Evolutionary conservation across 2,329 filamentous ascomycete species (phyloP).

Genomic region (Penicillium sp.): DNA sequence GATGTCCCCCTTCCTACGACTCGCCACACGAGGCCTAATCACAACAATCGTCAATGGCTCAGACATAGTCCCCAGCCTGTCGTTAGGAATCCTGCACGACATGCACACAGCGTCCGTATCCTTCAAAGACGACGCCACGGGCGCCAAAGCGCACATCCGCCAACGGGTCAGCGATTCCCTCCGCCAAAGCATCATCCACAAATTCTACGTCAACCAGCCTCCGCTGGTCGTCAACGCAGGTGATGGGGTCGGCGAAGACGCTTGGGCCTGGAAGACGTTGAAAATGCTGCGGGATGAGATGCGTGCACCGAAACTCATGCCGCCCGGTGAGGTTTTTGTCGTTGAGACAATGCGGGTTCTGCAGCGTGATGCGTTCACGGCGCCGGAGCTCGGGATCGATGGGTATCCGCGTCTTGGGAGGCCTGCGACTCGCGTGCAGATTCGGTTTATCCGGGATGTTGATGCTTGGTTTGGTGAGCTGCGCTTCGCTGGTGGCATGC

Average conservation of each 20-base stretch:
- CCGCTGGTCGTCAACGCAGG: constrained; percentile 43
- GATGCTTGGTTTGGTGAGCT: constrained; percentile 68
- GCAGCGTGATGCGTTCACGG: constrained; percentile 62
- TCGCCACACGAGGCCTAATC: constrained; percentile 69
- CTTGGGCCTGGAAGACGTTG: constrained; percentile 67
- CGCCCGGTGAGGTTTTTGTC: constrained; percentile 72
- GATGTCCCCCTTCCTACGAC: constrained; percentile 66
- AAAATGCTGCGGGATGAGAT: constrained; percentile 65
- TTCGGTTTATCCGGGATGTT: constrained; percentile 69
- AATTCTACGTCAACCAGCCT: constrained; percentile 55
- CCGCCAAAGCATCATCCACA: constrained; percentile 58
- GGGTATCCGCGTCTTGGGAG: constrained; percentile 52
- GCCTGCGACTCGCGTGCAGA: constrained; percentile 65
- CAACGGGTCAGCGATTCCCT: constrained; percentile 65
- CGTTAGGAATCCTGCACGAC: constrained; percentile 70
- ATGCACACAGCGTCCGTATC: constrained; percentile 69
- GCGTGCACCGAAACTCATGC: constrained; percentile 66
- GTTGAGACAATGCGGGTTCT: constrained; percentile 67
- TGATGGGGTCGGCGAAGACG: constrained; percentile 57
- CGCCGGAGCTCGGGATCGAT: constrained; percentile 35
- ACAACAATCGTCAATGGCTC: constrained; percentile 71
- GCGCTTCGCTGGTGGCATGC: constrained; percentile 68
- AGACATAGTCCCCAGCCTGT: constrained; percentile 71
- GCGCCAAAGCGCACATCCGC: constrained; percentile 65
- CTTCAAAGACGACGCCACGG: constrained; percentile 68